phyloP scores from a whole-genome alignment of 2,329 filamentous ascomycete genomes.

The Fusarium sp. region DNA sequence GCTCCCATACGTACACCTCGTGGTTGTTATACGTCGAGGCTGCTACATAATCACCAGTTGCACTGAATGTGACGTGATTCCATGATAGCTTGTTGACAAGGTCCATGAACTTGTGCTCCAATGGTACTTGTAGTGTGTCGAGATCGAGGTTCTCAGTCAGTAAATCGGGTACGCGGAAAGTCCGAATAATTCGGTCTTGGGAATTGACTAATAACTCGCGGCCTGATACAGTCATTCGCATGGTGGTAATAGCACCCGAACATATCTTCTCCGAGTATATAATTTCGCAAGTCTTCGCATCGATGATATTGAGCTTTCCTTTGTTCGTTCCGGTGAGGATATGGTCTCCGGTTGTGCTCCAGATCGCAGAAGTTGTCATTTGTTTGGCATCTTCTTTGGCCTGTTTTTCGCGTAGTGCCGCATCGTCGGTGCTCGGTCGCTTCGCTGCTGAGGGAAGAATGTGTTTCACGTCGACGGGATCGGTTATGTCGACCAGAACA shows the following conservation, averaged over 20 bases:
- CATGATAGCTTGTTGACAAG: slow-evolving; percentile 94
- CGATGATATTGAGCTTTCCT: slow-evolving; percentile 95
- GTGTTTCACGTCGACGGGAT: slow-evolving; percentile 77
- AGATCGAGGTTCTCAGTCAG: slow-evolving; percentile 77
- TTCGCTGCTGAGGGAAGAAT: slow-evolving; percentile 85
- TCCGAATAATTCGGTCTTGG: slow-evolving; percentile 94
- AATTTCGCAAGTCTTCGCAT: slow-evolving; percentile 81
- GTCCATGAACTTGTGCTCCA: slow-evolving; percentile 99
- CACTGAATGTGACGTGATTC: slow-evolving; percentile 97
- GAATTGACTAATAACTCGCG: slow-evolving; percentile 91
- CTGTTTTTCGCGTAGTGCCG: slow-evolving; percentile 81
- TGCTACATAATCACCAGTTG: slow-evolving; percentile 93
- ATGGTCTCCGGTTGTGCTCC: slow-evolving; percentile 86
- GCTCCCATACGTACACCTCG: slow-evolving; percentile 98
- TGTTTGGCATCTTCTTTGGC: slow-evolving; percentile 93
- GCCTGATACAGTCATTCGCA: slow-evolving; percentile 85
- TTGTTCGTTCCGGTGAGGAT: slow-evolving; percentile 95
- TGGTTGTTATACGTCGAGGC: slow-evolving; percentile 99
- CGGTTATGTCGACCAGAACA: slow-evolving; percentile 83
- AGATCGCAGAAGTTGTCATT: slow-evolving; percentile 92
- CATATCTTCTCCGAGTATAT: slow-evolving; percentile 93
- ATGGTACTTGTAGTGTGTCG: slow-evolving; percentile 87
- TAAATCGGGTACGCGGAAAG: slow-evolving; percentile 87
- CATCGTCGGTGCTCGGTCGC: slow-evolving; percentile 76
- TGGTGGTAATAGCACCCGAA: slow-evolving; percentile 86